Conservation (phyloP, 2,329 filamentous ascomycete genomes). For the Aspergillus sojae region DNA sequence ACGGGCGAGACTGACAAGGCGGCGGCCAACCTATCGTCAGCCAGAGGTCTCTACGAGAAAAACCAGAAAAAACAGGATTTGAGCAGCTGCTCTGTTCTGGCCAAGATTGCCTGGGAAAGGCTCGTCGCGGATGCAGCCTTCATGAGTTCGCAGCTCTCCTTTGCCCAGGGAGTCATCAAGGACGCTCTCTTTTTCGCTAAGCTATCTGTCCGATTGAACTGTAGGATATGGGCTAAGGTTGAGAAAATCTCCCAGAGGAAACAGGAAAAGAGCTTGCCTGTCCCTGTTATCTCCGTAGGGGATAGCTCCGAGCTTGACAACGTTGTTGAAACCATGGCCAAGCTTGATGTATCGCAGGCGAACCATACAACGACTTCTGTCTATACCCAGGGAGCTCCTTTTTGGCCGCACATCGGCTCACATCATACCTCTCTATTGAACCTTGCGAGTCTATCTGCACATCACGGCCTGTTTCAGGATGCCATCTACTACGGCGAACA, state of each 20-base stretch:
- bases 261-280: conserved; percentile 27
- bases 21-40: conserved; percentile 36
- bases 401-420: conserved; percentile 77
- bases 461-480: conserved; percentile 85
- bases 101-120: conserved; percentile 52
- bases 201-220: conserved; percentile 52
- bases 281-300: conserved; percentile 15
- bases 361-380: conserved; percentile 43
- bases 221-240: conserved; percentile 54
- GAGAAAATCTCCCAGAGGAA: conserved; percentile 48
- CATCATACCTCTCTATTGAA: conserved; percentile 73
- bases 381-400: conserved; percentile 63
- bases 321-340: conserved; percentile 42
- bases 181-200: conserved; percentile 53
- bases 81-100: conserved; percentile 39
- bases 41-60: conserved; percentile 36
- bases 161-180: conserved; percentile 55
- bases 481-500: conserved; percentile 87
- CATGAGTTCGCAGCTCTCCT: conserved; percentile 65
- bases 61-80: conserved; percentile 32
- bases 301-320: conserved; percentile 36
- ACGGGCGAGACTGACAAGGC: conserved; percentile 68
- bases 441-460: conserved; percentile 75
- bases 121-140: conserved; percentile 63
- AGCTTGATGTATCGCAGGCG: conserved; percentile 41